Evolutionary conservation across 192 early-diverging fungal species (phyloP).

Genomic region (Chytriomyces hyalinus): DNA sequence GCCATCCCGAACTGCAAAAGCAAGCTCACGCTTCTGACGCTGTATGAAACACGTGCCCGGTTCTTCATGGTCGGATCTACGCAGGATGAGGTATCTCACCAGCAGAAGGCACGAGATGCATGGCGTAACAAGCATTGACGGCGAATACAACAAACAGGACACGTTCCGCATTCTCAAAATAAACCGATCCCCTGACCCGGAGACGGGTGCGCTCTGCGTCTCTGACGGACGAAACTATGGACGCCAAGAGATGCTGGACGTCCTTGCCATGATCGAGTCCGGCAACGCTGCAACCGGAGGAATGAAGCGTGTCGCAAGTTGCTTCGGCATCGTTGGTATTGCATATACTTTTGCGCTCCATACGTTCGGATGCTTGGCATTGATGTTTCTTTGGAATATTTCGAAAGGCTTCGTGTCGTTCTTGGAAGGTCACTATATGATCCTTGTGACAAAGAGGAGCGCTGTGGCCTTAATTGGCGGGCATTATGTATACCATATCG

Average conservation of each 20-base stretch:
- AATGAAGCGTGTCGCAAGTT: conserved; percentile 66
- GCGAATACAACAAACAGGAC: conserved; percentile 18
- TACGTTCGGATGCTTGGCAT: background rate
- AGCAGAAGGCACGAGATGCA: background rate
- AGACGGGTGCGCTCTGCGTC: conserved; percentile 65
- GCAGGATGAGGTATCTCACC: conserved; percentile 58
- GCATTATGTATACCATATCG: conserved; percentile 95
- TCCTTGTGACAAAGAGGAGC: conserved; percentile 78
- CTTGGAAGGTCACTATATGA: conserved; percentile 91
- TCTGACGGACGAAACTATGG: conserved; percentile 80
- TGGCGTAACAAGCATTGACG: background rate
- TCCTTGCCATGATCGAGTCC: conserved; percentile 77
- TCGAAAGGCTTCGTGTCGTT: conserved; percentile 82
- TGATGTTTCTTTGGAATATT: conserved; percentile 14
- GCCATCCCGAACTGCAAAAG: background rate
- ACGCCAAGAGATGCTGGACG: conserved; percentile 72
- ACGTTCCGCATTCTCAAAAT: conserved; percentile 86
- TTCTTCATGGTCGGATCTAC: conserved; percentile 87
- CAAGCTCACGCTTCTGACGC: conserved; percentile 54
- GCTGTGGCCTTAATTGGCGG: conserved; percentile 93
- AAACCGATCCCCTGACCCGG: conserved; percentile 68
- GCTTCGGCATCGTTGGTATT: conserved; percentile 76
- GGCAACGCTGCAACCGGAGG: conserved; percentile 79
- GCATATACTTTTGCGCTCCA: background rate
- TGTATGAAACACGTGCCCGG: conserved; percentile 85